Percentiles rank a stretch among this genome's conserved stretches.
Conservation (phyloP, 2,329 filamentous ascomycete genomes). For the Fusarium sp. region DNA sequence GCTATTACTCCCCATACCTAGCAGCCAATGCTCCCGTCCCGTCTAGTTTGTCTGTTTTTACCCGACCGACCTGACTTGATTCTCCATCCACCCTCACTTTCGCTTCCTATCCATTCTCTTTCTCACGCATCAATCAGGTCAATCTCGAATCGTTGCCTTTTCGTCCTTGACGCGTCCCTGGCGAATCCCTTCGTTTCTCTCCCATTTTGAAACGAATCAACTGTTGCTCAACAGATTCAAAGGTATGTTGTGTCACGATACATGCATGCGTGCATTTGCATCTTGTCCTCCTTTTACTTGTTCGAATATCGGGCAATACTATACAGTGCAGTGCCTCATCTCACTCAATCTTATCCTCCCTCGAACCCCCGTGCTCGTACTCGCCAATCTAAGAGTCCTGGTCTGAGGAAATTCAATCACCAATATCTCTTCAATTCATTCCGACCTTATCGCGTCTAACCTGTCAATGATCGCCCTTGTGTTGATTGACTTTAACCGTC, state of each 20-base stretch:
- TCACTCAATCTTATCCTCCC: conserved; percentile 4
- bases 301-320: neutral
- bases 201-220: conserved; percentile 9
- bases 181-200: conserved; percentile 20
- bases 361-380: conserved; percentile 13
- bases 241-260: conserved; percentile 40
- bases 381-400: conserved; percentile 6
- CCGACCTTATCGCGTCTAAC: conserved; percentile 21
- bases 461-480: conserved; percentile 20
- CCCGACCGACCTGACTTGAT: conserved; percentile 9
- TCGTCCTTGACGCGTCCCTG: conserved; percentile 21
- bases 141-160: conserved; percentile 24
- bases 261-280: neutral
- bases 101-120: conserved; percentile 19
- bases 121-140: conserved; percentile 31
- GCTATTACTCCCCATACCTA: neutral
- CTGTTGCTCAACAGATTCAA: conserved; percentile 17
- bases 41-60: conserved; percentile 2
- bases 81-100: conserved; percentile 19
- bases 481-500: conserved; percentile 16
- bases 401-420: conserved; percentile 9
- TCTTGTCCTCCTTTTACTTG: conserved; percentile 20
- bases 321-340: conserved; percentile 6
- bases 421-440: conserved; percentile 34
- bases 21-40: neutral